phyloP scores from a whole-genome alignment of 108 stramenopile species.

The Cyclostephanos tholiformis region DNA sequence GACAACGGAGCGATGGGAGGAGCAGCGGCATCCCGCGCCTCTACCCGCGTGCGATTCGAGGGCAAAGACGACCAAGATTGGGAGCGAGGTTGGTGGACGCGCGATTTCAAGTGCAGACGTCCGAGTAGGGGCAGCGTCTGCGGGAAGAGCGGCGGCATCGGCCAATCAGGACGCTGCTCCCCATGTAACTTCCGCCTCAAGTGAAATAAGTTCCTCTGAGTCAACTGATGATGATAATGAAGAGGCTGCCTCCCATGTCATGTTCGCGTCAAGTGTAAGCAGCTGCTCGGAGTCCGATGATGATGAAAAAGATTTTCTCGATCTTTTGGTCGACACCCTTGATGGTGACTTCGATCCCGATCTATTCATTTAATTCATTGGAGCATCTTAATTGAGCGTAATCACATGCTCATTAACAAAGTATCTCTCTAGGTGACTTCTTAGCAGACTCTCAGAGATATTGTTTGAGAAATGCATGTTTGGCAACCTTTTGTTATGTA shows the following conservation, averaged over 20 bases:
- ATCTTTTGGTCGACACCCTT: slow-evolving; percentile 39
- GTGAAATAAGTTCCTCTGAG: neutral
- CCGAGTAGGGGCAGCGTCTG: neutral
- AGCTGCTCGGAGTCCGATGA: slow-evolving; percentile 10
- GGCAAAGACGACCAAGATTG: neutral
- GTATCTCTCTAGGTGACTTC: no score
- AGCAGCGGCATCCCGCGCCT: neutral
- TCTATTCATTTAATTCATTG: slow-evolving; percentile 5
- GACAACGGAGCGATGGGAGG: neutral
- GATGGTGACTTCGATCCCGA: slow-evolving; percentile 40
- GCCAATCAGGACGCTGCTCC: neutral
- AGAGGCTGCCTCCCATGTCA: neutral
- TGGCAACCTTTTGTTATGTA: no score
- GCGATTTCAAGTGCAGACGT: neutral
- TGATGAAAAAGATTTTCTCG: slow-evolving; percentile 38
- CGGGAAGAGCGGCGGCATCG: neutral
- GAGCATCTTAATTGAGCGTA: no score
- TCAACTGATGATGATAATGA: neutral
- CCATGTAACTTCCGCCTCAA: neutral
- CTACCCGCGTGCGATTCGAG: slow-evolving; percentile 12
- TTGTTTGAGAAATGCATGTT: no score
- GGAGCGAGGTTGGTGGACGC: neutral
- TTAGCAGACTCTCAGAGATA: no score
- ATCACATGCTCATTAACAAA: no score
- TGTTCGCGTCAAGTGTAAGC: neutral